phyloP scores from a whole-genome alignment of 176 grass and related monocot genomes.

The Poa annua region DNA sequence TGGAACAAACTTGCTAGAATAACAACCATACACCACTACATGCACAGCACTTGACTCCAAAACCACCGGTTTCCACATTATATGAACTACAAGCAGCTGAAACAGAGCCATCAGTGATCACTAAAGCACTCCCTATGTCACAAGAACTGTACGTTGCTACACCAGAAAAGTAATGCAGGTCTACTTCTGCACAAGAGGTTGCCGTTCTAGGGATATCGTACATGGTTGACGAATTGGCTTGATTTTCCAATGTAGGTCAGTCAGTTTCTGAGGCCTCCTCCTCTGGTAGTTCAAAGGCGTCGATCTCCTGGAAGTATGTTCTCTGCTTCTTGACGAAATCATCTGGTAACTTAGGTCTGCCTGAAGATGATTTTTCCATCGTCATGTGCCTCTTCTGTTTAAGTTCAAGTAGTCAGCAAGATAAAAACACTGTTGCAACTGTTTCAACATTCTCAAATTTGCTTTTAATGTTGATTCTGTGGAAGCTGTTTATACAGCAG shows the following conservation, averaged over 20 bases:
- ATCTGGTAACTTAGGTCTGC: slow-evolving; percentile 18
- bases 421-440: not conserved
- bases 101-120: not conserved
- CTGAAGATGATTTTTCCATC: not conserved
- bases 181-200: slow-evolving; percentile 22
- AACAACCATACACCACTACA: not conserved
- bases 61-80: not conserved
- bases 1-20: not conserved
- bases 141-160: not conserved
- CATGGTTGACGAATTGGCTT: not conserved
- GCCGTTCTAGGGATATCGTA: not conserved
- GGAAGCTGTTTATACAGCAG: not conserved
- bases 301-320: slow-evolving; percentile 59
- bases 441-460: not conserved
- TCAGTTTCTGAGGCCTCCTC: slow-evolving; percentile 50
- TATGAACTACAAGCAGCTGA: slow-evolving; percentile 18
- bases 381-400: slow-evolving; percentile 30
- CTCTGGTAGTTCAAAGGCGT: slow-evolving; percentile 57
- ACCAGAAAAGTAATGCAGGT: not conserved
- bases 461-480: not conserved
- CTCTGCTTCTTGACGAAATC: slow-evolving; percentile 35
- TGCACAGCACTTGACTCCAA: not conserved
- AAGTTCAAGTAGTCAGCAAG: slow-evolving; percentile 18
- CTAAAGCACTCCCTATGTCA: slow-evolving; percentile 14
- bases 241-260: slow-evolving; percentile 44